phyloP scores from a whole-genome alignment of 2,329 filamentous ascomycete species.

The Fusarium sp. region DNA sequence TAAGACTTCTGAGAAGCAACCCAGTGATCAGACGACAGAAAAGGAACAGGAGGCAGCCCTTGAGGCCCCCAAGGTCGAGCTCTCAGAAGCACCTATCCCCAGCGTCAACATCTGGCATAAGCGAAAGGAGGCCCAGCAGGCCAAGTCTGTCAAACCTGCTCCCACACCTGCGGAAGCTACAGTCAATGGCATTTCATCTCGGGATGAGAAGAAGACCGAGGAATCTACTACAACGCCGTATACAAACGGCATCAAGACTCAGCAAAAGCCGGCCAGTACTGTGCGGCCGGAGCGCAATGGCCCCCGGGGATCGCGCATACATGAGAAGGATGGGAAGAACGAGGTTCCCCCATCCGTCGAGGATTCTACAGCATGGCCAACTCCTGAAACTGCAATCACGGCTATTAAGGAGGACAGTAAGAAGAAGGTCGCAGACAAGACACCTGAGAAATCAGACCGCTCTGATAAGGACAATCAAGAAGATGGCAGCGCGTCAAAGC shows the following conservation, averaged over 20 bases:
- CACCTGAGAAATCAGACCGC: conserved; percentile 65
- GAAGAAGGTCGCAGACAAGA: conserved; percentile 72
- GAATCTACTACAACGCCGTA: conserved; percentile 29
- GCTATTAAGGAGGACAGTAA: conserved; percentile 71
- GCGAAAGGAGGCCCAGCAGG: conserved; percentile 71
- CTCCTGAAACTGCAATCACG: conserved; percentile 76
- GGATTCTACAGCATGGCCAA: conserved; percentile 88
- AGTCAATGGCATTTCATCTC: conserved; percentile 40
- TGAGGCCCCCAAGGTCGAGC: conserved; percentile 65
- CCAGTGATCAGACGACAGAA: conserved; percentile 62
- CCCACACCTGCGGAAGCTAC: conserved; percentile 49
- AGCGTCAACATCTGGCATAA: conserved; percentile 89
- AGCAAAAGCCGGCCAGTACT: conserved; percentile 54
- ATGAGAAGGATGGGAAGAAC: conserved; percentile 52
- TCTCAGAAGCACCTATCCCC: conserved; percentile 84
- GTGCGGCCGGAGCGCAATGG: conserved; percentile 52
- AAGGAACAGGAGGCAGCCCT: conserved; percentile 58
- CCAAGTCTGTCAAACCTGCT: conserved; percentile 56
- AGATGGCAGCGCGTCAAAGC: conserved; percentile 52
- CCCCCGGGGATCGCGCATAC: conserved; percentile 56
- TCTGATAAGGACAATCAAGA: conserved; percentile 72
- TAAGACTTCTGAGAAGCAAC: conserved; percentile 52
- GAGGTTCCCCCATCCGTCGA: conserved; percentile 69
- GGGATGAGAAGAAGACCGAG: conserved; percentile 55
- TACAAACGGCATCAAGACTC: conserved; percentile 51